Conservation (phyloP, 1,284 basidiomycete species). For the Ustilago tritici region DNA sequence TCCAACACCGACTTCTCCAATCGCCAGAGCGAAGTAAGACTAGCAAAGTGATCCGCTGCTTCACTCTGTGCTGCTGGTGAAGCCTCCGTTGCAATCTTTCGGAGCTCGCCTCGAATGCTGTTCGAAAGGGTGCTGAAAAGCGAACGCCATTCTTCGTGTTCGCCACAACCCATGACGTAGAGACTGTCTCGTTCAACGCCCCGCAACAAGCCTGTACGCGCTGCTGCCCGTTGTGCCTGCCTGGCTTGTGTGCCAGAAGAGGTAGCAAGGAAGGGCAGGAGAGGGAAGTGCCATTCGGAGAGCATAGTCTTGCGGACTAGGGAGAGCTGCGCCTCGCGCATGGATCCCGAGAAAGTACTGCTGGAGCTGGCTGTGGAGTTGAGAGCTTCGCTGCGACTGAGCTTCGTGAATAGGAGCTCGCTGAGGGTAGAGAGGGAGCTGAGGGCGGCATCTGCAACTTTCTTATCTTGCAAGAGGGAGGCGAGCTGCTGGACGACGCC, state of each 20-base stretch:
- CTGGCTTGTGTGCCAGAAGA: not conserved
- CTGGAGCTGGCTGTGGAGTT: constrained; percentile 30
- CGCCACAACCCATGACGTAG: constrained; percentile 30
- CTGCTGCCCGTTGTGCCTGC: constrained; percentile 15
- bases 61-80: constrained; percentile 7
- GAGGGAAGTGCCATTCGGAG: constrained; percentile 33
- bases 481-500: constrained; percentile 18
- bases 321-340: constrained; percentile 33
- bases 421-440: constrained; percentile 19
- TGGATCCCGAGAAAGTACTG: constrained; percentile 19
- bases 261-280: constrained; percentile 27
- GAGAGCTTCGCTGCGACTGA: constrained; percentile 34
- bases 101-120: constrained; percentile 15
- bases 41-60: constrained; percentile 23
- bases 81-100: not conserved
- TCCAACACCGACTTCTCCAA: constrained; percentile 45
- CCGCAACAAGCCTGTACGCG: constrained; percentile 29
- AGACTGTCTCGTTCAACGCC: constrained; percentile 40
- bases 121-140: constrained; percentile 32
- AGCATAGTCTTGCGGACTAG: constrained; percentile 50
- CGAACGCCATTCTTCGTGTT: constrained; percentile 43
- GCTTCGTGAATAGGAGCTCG: constrained; percentile 25
- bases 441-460: constrained; percentile 8
- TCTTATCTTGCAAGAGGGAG: constrained; percentile 17
- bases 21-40: constrained; percentile 41